Evolutionary conservation across 2,329 filamentous ascomycete species (phyloP), one percentile per base, ranked within the genome.

Genomic region (Penicillium sp.): DNA sequence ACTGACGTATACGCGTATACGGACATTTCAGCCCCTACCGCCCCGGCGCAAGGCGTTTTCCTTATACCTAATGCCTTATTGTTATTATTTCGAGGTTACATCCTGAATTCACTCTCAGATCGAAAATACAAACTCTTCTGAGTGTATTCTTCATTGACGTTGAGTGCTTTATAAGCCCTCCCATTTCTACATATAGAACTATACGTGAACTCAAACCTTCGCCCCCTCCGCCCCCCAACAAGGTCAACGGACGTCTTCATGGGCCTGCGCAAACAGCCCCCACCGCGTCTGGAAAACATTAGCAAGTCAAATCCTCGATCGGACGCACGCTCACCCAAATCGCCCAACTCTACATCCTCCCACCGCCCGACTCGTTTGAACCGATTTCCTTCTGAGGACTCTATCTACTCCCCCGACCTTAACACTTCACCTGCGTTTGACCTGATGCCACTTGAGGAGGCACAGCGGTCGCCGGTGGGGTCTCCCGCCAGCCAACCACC

Each of bases 261-360:
- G 73, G 73, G 75, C 63, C 66, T 75, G 64, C 72, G 73, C 60
- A 75, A 75, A 66, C 67, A 66, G 63, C 71, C 71, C 61, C 73
- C 73, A 54, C 72, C 73, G 45, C 71, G 69, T 57, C 69, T 75
- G 47, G 63, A 72, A 41, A 70, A 70, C 56, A 69, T 71, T 46
- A 63, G 61, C 45, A 69, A 73, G 67, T 63, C 69, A 56, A 67
- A 69, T 67, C 65, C 64, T 61, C 64, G 61, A 59, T 59, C 66
- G 31, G 64, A 64, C 56, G 68, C 58, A 69, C 75, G 46, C 56
- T 77, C 56, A 67, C 70, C 71, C 65, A 72, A 53, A 61, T 79
- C 67, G 55, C 64, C 62, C 29, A 67, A 63, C 57, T 69, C 62
- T 46, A 63, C 65, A 47, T 69, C 67, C 41, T 69, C 64, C 40